Percentiles rank a stretch among this genome's conserved stretches.
Evolutionary conservation across 495 filamentous ascomycete species (phyloP).

Genomic region (Choiromyces venosus): DNA sequence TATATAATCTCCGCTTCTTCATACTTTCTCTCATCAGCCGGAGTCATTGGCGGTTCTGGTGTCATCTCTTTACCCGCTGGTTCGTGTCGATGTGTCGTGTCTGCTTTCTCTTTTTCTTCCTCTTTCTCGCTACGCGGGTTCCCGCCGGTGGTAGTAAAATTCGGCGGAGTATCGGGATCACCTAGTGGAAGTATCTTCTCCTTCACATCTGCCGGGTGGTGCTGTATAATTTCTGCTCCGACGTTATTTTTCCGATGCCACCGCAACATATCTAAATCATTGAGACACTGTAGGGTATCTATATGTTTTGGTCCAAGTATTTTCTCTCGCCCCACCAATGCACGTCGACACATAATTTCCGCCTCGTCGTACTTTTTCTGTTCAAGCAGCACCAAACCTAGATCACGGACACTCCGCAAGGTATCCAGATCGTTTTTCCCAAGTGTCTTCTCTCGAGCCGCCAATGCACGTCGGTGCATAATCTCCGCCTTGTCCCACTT

Average conservation of each 20-base stretch:
- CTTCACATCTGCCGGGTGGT: no score
- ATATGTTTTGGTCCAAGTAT: conserved; percentile 31
- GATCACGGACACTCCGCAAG: conserved; percentile 13
- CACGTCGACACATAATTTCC: no score
- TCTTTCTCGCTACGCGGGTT: no score
- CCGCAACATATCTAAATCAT: conserved; percentile 28
- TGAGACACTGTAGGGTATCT: conserved; percentile 18
- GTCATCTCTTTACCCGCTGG: no score
- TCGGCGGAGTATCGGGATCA: no score
- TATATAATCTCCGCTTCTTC: conserved; percentile 38
- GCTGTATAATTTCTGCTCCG: no score
- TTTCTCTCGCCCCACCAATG: conserved; percentile 23
- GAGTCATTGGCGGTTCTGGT: no score
- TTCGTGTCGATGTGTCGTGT: no score
- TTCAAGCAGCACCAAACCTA: conserved; percentile 26
- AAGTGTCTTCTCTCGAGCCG: conserved; percentile 8
- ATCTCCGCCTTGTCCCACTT: conserved; percentile 32
- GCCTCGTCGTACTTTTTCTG: no score
- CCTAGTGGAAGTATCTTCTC: no score
- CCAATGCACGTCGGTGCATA: conserved; percentile 15
- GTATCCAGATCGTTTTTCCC: conserved; percentile 24
- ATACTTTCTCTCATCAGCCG: conserved; percentile 10
- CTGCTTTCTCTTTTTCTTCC: no score
- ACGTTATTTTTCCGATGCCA: conserved; percentile 10
- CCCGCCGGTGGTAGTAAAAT: no score